Evolutionary conservation across 257 asterid genomes (phyloP).

Genomic region (Fraxinus excelsior): DNA sequence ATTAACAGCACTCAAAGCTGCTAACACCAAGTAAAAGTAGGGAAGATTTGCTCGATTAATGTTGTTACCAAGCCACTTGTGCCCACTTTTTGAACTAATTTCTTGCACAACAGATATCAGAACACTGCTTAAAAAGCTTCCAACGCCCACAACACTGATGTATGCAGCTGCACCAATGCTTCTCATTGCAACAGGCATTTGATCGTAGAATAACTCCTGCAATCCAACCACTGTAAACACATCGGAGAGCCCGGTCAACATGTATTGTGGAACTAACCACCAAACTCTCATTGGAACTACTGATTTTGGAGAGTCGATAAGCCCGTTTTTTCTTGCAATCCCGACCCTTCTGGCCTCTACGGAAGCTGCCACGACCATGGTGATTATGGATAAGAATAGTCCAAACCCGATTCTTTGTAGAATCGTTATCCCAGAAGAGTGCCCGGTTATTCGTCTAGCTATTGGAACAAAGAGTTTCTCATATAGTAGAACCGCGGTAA

Average conservation of each 20-base stretch:
- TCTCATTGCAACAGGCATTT: slow-evolving; percentile 59
- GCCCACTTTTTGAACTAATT: slow-evolving; percentile 33
- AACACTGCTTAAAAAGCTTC: slow-evolving; percentile 49
- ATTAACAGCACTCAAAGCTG: slow-evolving; percentile 45
- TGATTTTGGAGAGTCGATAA: slow-evolving; percentile 32
- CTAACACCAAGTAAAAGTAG: slow-evolving; percentile 54
- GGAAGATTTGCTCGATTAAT: slow-evolving; percentile 44
- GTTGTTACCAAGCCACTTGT: slow-evolving; percentile 57
- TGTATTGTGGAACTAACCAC: slow-evolving; percentile 62
- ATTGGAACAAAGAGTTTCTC: slow-evolving; percentile 49
- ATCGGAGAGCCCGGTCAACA: slow-evolving; percentile 49
- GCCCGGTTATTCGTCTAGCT: slow-evolving; percentile 42
- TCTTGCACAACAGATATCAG: slow-evolving; percentile 47
- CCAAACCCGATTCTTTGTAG: slow-evolving; percentile 63
- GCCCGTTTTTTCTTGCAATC: slow-evolving; percentile 32
- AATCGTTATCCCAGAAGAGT: slow-evolving; percentile 56
- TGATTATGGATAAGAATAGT: slow-evolving; percentile 29
- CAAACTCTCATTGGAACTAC: slow-evolving; percentile 48
- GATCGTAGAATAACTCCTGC: slow-evolving; percentile 65
- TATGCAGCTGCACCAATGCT: slow-evolving; percentile 66
- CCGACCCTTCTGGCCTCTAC: slow-evolving; percentile 41
- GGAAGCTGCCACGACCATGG: slow-evolving; percentile 50
- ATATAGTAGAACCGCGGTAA: slow-evolving; percentile 35
- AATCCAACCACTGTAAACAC: slow-evolving; percentile 57
- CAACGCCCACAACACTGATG: slow-evolving; percentile 49